Percentiles rank a stretch among this genome's conserved stretches.
phyloP scores from a whole-genome alignment of 1,284 basidiomycete species.

The Schizophyllum commune region DNA sequence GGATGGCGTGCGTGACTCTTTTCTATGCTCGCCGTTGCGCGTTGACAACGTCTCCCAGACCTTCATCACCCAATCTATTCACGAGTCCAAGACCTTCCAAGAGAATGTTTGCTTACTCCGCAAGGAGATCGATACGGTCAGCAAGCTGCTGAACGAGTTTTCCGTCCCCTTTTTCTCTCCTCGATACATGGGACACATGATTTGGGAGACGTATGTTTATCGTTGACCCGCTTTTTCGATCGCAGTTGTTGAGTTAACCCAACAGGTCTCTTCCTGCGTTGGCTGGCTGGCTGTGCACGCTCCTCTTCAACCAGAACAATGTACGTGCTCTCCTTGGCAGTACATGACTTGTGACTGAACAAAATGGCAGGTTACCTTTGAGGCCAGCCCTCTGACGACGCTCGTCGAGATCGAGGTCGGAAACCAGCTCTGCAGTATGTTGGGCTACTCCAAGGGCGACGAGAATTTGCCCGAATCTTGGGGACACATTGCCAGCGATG shows the following conservation, averaged over 20 bases:
- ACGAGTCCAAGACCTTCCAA: conserved; percentile 8
- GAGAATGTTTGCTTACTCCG: conserved; percentile 7
- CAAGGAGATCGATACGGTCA: conserved; percentile 5
- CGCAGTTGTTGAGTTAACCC: neutral
- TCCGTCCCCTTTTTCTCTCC: conserved; percentile 34
- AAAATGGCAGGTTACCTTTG: too few relatives aligned
- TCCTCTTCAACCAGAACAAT: conserved; percentile 38
- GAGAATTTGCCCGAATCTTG: conserved; percentile 19
- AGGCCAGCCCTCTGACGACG: conserved; percentile 34
- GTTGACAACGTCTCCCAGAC: conserved; percentile 1
- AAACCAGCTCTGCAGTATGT: conserved; percentile 31
- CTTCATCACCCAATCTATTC: conserved; percentile 10
- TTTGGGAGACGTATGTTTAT: conserved; percentile 4
- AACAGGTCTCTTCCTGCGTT: conserved; percentile 31
- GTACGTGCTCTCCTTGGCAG: conserved; percentile 4
- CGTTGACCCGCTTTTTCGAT: neutral
- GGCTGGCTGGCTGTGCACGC: conserved; percentile 28
- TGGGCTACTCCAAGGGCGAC: conserved; percentile 25
- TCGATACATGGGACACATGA: conserved; percentile 37
- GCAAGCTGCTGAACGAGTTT: conserved; percentile 16
- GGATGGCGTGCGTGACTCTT: conserved; percentile 10
- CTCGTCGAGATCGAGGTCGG: conserved; percentile 34
- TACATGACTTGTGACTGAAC: too few relatives aligned
- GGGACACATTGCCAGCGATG: conserved; percentile 40
- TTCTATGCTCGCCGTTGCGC: neutral